A percentile compares a stretch with the other conserved stretches of the same genome.
These are phyloP conservation scores for Ophiostoma sp. DNA, from an alignment of 2,329 filamentous ascomycete genomes.

Conservation along the genomic window DNA sequence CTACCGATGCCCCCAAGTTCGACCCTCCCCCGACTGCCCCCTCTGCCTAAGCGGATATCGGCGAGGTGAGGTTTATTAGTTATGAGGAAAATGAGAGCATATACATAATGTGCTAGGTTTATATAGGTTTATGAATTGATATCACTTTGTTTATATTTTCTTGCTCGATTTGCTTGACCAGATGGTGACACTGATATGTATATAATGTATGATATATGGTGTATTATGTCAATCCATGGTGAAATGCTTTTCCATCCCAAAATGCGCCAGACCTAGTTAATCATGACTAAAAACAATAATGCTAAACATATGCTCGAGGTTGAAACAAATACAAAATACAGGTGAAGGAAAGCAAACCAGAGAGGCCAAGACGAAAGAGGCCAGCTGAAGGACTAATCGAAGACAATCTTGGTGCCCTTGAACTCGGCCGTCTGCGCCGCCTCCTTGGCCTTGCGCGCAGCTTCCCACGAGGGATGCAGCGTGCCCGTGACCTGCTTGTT, in stretches of 20 bases:
- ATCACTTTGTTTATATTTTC: neutral
- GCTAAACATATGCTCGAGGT: conserved; percentile 3
- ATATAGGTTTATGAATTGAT: conserved; percentile 11
- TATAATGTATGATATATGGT: neutral
- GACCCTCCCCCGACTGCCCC: conserved; percentile 27
- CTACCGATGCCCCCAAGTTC: conserved; percentile 25
- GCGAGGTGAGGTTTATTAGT: neutral
- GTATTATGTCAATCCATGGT: neutral
- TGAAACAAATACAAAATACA: neutral
- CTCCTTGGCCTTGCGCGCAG: conserved; percentile 58
- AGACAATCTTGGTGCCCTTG: conserved; percentile 50
- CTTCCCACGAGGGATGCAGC: conserved; percentile 62
- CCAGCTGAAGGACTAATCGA: neutral
- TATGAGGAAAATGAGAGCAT: conserved; percentile 2
- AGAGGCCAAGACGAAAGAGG: neutral
- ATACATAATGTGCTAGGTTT: neutral
- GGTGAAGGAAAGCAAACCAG: too few relatives aligned
- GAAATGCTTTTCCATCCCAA: conserved; percentile 10
- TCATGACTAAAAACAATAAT: neutral
- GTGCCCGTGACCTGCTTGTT: conserved; percentile 36
- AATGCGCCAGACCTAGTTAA: neutral
- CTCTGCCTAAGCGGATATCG: conserved; percentile 12
- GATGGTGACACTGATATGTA: neutral
- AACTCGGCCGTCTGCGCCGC: conserved; percentile 48
- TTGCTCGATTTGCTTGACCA: neutral